Evolutionary conservation across 1,284 basidiomycete species (phyloP).

Genomic region (Grifola frondosa): DNA sequence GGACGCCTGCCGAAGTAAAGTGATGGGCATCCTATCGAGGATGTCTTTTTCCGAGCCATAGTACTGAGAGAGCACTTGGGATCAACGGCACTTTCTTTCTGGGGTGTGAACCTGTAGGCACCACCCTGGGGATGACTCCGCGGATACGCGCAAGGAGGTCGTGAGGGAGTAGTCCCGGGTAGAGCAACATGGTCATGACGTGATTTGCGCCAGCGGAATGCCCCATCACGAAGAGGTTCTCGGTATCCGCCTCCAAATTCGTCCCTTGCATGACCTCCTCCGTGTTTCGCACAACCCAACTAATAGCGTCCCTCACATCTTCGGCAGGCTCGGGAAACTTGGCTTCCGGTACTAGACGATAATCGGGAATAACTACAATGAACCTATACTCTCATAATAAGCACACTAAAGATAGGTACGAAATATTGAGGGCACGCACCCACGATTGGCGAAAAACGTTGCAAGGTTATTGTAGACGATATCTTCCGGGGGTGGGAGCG

Average conservation of each 20-base stretch:
- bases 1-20: slow-evolving; percentile 35
- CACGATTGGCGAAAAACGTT: slow-evolving; percentile 53
- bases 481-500: slow-evolving; percentile 44
- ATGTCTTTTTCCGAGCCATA: slow-evolving; percentile 44
- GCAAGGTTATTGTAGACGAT: slow-evolving; percentile 52
- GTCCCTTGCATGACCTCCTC: slow-evolving; percentile 16
- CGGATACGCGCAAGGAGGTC: slow-evolving; percentile 37
- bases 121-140: slow-evolving; percentile 45
- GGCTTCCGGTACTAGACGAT: slow-evolving; percentile 54
- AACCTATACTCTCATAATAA: slow-evolving; percentile 31
- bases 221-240: slow-evolving; percentile 45
- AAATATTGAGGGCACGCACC: slow-evolving; percentile 23
- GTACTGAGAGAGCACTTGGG: slow-evolving; percentile 33
- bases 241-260: slow-evolving; percentile 27
- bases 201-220: slow-evolving; percentile 61
- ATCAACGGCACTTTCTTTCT: slow-evolving; percentile 24
- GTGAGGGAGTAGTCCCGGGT: slow-evolving; percentile 37
- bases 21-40: slow-evolving; percentile 39
- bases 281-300: slow-evolving; percentile 43
- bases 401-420: too few species aligned
- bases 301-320: slow-evolving; percentile 54
- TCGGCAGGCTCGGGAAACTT: slow-evolving; percentile 48
- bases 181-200: slow-evolving; percentile 41
- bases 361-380: slow-evolving; percentile 59
- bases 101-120: slow-evolving; percentile 37